Conservation (phyloP, 2,329 filamentous ascomycete species). For the Dichotomopilus funicola region DNA sequence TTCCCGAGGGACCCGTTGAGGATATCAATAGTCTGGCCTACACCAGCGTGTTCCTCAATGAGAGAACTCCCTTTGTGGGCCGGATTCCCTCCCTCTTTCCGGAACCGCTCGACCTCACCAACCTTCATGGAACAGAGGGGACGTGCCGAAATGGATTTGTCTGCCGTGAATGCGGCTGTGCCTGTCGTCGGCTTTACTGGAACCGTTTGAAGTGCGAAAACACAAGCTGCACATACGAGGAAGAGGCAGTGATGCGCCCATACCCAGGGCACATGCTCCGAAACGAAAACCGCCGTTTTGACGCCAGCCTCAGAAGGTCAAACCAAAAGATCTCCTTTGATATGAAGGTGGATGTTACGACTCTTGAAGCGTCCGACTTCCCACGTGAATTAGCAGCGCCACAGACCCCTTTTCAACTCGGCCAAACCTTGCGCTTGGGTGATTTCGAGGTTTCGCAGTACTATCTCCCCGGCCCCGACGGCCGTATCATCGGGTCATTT, state of each 20-base stretch:
- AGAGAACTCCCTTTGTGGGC: constrained; percentile 40
- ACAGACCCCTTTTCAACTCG: constrained; percentile 9
- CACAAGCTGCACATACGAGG: constrained; percentile 27
- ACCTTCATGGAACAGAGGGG: constrained; percentile 40
- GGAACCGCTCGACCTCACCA: constrained; percentile 30
- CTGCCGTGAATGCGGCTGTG: constrained; percentile 57
- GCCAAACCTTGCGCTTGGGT: constrained; percentile 10
- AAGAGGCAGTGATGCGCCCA: constrained; percentile 35
- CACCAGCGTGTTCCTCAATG: constrained; percentile 49
- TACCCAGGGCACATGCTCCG: constrained; percentile 13
- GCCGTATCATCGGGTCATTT: constrained; percentile 42
- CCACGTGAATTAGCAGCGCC: too few relatives aligned
- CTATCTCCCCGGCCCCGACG: constrained; percentile 38
- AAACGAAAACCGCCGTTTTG: constrained; percentile 20
- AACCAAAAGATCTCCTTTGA: too few relatives aligned
- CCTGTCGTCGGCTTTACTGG: constrained; percentile 56
- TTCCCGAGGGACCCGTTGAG: constrained; percentile 23
- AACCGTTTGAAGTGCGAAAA: constrained; percentile 54
- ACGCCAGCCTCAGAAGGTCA: constrained; percentile 8
- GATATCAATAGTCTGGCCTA: constrained; percentile 40
- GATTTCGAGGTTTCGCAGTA: constrained; percentile 34
- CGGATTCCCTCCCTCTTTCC: constrained; percentile 31
- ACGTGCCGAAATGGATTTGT: constrained; percentile 57
- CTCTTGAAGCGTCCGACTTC: too few relatives aligned
- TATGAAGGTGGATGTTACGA: too few relatives aligned